These are phyloP conservation scores for Podila clonocystis DNA, from an alignment of 192 early-diverging fungal species.

Conservation along the genomic window DNA sequence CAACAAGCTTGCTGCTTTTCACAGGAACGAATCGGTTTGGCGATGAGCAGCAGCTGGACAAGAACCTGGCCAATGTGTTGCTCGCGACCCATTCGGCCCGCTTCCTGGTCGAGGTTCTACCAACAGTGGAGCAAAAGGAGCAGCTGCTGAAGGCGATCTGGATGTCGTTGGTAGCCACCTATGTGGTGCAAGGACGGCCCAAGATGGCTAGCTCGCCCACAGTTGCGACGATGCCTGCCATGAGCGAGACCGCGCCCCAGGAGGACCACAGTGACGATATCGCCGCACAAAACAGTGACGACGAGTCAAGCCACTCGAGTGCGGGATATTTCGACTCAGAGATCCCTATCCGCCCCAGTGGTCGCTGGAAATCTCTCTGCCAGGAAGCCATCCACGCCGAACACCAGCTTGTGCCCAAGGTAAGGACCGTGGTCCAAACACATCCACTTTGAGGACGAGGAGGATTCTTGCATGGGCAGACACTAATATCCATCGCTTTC, in stretches of 20 bases:
- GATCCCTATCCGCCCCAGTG: background rate
- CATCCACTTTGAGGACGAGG: background rate
- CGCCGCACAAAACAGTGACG: background rate
- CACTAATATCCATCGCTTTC: background rate
- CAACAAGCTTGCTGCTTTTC: conserved; percentile 31
- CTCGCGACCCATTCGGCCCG: conserved; percentile 36
- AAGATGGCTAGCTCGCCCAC: conserved; percentile 4
- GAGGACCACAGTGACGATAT: conserved; percentile 1
- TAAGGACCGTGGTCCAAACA: conserved; percentile 1
- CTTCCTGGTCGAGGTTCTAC: conserved; percentile 27
- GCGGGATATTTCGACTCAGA: background rate
- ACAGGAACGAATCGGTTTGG: conserved; percentile 44
- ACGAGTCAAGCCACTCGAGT: background rate
- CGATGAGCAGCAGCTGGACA: conserved; percentile 39
- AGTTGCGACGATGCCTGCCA: conserved; percentile 5
- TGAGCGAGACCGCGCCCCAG: conserved; percentile 5
- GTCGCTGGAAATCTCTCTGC: conserved; percentile 20
- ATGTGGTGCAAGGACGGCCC: conserved; percentile 40
- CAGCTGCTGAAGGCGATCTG: conserved; percentile 40
- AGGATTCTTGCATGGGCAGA: background rate
- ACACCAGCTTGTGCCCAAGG: conserved; percentile 38
- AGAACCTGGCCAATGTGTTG: conserved; percentile 32
- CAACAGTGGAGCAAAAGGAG: conserved; percentile 16
- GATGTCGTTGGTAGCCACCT: conserved; percentile 47
- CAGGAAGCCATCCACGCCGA: conserved; percentile 37